Base-by-base conservation (phyloP, 345 rosid genomes). In the Syzygium aqueum region DNA sequence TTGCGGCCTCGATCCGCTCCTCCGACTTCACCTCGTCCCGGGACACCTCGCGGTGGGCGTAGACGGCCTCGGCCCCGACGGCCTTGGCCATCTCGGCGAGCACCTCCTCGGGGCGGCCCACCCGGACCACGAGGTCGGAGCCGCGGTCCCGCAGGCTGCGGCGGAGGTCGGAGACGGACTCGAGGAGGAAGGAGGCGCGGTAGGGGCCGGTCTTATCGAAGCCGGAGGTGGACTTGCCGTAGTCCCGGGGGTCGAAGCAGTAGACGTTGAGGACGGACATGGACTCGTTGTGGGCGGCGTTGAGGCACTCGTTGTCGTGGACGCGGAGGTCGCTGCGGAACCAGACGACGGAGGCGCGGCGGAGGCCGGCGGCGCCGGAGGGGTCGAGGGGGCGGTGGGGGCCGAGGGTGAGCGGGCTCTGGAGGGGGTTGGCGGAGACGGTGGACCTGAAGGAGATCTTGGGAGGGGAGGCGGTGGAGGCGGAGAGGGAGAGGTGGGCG, bases 171-270 rank as follows among this genome's bases (percentile, higher is more conserved):
- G 98, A 80, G n/a, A 98, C 99, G 11, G 99, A 95, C 67, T 98
- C 97, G 78, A 96, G 93, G 89, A 94, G 88, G 90, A 98, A 96
- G n/a, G 93, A 92, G 19, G 99, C 97, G 67, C 98, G 96, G 86
- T 91, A 94, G 0, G 98, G 96, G 7, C 98, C 99, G 5, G 98
- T 96, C 87, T 96, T 97, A 78, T 95, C 98, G 86, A 96, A 96
- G 77, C 99, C 99, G 19, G 97, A 94, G 3, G 96, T 91, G 54
- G 99, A 96, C 88, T 96, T 96, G 2, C 97, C 98, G 85, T 98
- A 96, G 77, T 96, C 99, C 84, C 97, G 84, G 12, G 99, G 98
- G 92, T 98, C 99, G 87, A 98, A 98, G 91, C 99, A 98, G 88
- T 95, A 98, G 40, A 98, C 99, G 5, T 97, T 98, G 83, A 98